Conservation (phyloP, 306 rosid genomes). For the Sophora flavescens region DNA sequence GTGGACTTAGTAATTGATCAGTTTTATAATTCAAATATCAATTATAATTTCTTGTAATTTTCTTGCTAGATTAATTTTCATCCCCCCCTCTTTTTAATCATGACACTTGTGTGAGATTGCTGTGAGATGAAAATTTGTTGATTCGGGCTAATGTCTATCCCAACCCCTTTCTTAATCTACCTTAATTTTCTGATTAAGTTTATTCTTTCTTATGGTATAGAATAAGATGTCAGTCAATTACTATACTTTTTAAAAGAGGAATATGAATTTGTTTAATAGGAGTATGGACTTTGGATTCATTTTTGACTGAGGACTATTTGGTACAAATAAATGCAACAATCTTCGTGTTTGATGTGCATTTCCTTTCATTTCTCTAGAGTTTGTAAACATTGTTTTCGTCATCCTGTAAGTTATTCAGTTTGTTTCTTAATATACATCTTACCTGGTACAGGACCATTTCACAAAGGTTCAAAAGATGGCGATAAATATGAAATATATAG, state of each 20-base stretch:
- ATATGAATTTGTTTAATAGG: slow-evolving; percentile 24
- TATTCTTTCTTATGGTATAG: background rate
- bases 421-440: slow-evolving; percentile 34
- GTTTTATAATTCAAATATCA: slow-evolving; percentile 22
- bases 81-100: background rate
- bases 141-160: slow-evolving; percentile 1
- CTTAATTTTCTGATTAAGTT: slow-evolving; percentile 8
- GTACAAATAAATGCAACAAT: slow-evolving; percentile 27
- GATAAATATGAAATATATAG: slow-evolving; percentile 90
- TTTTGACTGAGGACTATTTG: slow-evolving; percentile 26
- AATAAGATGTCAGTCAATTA: slow-evolving; percentile 6
- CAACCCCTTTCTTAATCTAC: slow-evolving; percentile 25
- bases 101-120: slow-evolving; percentile 33
- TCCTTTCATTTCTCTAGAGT: slow-evolving; percentile 38
- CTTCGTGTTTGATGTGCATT: slow-evolving; percentile 34
- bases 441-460: slow-evolving; percentile 72
- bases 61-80: slow-evolving; percentile 4
- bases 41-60: slow-evolving; percentile 2
- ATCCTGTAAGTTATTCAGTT: slow-evolving; percentile 31
- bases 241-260: slow-evolving; percentile 1
- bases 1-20: slow-evolving; percentile 1
- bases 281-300: slow-evolving; percentile 16
- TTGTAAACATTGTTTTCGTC: slow-evolving; percentile 27
- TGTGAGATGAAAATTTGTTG: slow-evolving; percentile 13
- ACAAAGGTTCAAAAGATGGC: slow-evolving; percentile 65